Evolutionary conservation across 164 flowering plant species (phyloP).

Genomic region (Tinospora cordifolia): DNA sequence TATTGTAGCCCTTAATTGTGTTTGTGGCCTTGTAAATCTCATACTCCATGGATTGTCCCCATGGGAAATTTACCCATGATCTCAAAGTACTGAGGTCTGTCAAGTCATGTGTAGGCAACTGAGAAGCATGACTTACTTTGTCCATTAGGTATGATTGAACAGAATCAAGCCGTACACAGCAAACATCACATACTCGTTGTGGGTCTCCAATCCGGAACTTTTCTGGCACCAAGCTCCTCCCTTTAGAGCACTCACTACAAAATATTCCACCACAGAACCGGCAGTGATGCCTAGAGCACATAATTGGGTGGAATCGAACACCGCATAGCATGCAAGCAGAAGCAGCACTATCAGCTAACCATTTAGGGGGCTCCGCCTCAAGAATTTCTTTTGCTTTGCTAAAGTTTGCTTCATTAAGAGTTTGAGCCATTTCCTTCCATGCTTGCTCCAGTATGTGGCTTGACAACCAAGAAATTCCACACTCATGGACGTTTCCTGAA

Average conservation of each 20-base stretch:
- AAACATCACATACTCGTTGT: conserved; percentile 88
- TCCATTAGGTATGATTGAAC: conserved; percentile 80
- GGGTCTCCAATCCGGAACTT: conserved; percentile 65
- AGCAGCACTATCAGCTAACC: conserved; percentile 92
- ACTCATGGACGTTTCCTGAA: conserved; percentile 42
- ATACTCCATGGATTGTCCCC: conserved; percentile 95
- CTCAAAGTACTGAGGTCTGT: no score
- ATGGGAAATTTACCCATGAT: no score
- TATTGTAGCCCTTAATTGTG: conserved; percentile 54
- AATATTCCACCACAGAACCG: conserved; percentile 94
- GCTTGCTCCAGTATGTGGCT: conserved; percentile 71
- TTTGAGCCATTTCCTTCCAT: conserved; percentile 94
- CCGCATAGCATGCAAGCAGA: conserved; percentile 89
- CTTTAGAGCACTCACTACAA: conserved; percentile 80
- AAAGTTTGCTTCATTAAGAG: conserved; percentile 69
- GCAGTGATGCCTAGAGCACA: conserved; percentile 93
- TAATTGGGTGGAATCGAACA: conserved; percentile 83
- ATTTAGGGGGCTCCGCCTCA: conserved; percentile 81
- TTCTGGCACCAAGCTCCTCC: conserved; percentile 77
- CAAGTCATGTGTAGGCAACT: conserved; percentile 84
- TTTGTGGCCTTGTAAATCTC: conserved; percentile 96
- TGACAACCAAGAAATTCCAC: conserved; percentile 49
- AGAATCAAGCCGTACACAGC: conserved; percentile 81
- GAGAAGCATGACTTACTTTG: conserved; percentile 88
- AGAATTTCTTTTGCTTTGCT: conserved; percentile 53